Evolutionary conservation across 108 stramenopile species (phyloP), one percentile per base, ranked within the genome.

Genomic region (Pseudonitzschia multiseries): DNA sequence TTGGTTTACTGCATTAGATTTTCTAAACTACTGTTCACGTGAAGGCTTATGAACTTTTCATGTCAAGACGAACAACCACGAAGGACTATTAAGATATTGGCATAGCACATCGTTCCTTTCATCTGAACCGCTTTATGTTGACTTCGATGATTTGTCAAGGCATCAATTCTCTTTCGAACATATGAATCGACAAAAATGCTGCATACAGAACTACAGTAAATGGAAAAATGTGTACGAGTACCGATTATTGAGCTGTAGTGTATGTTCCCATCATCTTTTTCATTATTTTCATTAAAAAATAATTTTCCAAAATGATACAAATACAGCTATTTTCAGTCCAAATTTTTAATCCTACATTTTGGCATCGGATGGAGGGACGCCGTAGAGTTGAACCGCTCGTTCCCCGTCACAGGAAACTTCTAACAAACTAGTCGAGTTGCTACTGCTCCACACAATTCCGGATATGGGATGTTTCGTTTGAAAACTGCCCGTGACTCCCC

Each of bases 401-500:
- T 71, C 77, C 33, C 57, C 57, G 24, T 67, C 77, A 40, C 54
- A 51, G 61, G 48, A 48, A 8, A 65, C 50, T 13, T 42, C 71
- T 15, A 77, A 24, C 54, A 56, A n/a, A 10, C 54, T 56, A 10
- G 22, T 26, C 3, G 54, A 24, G 10, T 44, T 57, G 22, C 52
- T 29, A 18, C 27, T 46, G 43, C 50, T 61, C 73, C 73, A 73
- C 18, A 54, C 73, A 21, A 73, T 54, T 32, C 22, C 64, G 18
- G 64, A 65, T 24, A 65, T 6, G 40, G 71, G 71, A 29, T 61
- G 65, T 51, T 73, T 73, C 20, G 36, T 50, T 42, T 41, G 63
- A 14, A 70, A 40, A 26, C 24, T 65, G 0, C 73, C 76, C 26
- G 75, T 84, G 13, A 43, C 67, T 12, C 85, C 87, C 92, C 89